Percentiles rank a stretch among this genome's conserved stretches.
These are phyloP conservation scores for Populus davidiana DNA, from an alignment of 345 rosid species.

Conservation along the genomic window DNA sequence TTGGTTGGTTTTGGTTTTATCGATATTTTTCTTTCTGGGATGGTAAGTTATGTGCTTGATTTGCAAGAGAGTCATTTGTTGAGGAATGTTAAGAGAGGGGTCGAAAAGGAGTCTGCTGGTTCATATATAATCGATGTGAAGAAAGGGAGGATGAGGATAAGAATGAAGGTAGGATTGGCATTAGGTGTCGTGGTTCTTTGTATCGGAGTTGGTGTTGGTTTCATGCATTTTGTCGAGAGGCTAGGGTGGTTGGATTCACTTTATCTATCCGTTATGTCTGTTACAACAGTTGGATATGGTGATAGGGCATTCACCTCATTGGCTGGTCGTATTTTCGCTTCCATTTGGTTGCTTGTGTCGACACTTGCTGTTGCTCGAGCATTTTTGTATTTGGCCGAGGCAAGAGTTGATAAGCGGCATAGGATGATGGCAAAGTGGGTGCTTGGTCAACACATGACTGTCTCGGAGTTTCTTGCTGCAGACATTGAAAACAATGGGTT, in stretches of 20 bases:
- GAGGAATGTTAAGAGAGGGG: constrained; percentile 50
- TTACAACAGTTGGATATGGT: constrained; percentile 89
- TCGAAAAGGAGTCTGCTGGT: constrained; percentile 31
- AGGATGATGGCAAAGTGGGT: constrained; percentile 76
- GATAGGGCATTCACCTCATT: constrained; percentile 67
- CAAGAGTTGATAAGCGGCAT: constrained; percentile 83
- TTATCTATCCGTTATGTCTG: constrained; percentile 94
- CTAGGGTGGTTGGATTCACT: constrained; percentile 82
- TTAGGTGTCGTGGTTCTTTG: constrained; percentile 80
- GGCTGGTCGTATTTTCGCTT: constrained; percentile 74
- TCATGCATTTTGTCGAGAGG: constrained; percentile 74
- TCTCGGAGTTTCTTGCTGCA: constrained; percentile 79
- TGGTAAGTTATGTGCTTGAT: constrained; percentile 85
- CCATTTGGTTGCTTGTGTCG: constrained; percentile 85
- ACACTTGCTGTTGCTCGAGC: constrained; percentile 88
- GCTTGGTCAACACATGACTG: constrained; percentile 74
- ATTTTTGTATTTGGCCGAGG: constrained; percentile 75
- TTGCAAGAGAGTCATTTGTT: constrained; percentile 76
- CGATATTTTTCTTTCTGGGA: constrained; percentile 69
- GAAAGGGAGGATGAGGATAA: constrained; percentile 95
- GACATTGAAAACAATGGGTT: constrained; percentile 81
- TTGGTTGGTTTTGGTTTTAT: constrained; percentile 82
- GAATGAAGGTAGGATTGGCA: constrained; percentile 92
- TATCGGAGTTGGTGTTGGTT: constrained; percentile 69
- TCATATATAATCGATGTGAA: constrained; percentile 71